Percentiles rank a stretch among this genome's conserved stretches.
phyloP scores from a whole-genome alignment of 768 basidiomycete species.

The Tulasnella calospora region DNA sequence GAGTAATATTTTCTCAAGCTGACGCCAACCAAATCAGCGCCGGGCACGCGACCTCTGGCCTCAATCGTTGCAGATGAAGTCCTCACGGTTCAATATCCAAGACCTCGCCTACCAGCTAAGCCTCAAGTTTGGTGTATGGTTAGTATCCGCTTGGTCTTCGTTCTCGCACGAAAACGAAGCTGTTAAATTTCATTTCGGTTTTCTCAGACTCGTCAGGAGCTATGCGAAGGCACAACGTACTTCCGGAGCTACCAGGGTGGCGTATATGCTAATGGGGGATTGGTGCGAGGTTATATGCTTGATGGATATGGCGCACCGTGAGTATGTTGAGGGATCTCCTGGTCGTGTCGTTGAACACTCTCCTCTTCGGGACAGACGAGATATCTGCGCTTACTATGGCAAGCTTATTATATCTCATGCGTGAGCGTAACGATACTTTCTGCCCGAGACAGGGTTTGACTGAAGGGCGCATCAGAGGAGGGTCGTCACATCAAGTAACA shows the following conservation, averaged over 20 bases:
- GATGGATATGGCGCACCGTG: slow-evolving; percentile 66
- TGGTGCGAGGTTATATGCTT: slow-evolving; percentile 71
- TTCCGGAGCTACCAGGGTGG: slow-evolving; percentile 64
- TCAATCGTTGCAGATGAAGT: neutral
- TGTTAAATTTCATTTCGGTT: neutral
- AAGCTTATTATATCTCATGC: slow-evolving; percentile 78
- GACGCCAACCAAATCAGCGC: neutral
- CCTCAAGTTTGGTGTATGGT: slow-evolving; percentile 1
- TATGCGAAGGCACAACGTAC: slow-evolving; percentile 75
- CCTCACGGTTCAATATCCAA: neutral
- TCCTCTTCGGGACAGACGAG: slow-evolving; percentile 48
- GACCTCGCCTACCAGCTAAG: neutral
- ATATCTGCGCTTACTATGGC: slow-evolving; percentile 59
- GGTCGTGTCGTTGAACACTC: slow-evolving; percentile 23
- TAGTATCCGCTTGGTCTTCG: neutral
- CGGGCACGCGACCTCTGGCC: neutral
- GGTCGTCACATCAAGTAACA: slow-evolving; percentile 10
- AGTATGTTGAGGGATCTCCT: slow-evolving; percentile 28
- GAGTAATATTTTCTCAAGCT: neutral
- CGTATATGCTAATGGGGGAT: slow-evolving; percentile 59
- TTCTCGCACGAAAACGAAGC: neutral
- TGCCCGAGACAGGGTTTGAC: no score
- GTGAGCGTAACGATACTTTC: slow-evolving; percentile 43
- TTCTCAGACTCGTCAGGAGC: slow-evolving; percentile 58
- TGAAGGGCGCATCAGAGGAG: slow-evolving; percentile 4